Percentiles rank a stretch among this genome's conserved stretches.
phyloP scores from a whole-genome alignment of 768 basidiomycete genomes.

The Boletus pseudopeckii region DNA sequence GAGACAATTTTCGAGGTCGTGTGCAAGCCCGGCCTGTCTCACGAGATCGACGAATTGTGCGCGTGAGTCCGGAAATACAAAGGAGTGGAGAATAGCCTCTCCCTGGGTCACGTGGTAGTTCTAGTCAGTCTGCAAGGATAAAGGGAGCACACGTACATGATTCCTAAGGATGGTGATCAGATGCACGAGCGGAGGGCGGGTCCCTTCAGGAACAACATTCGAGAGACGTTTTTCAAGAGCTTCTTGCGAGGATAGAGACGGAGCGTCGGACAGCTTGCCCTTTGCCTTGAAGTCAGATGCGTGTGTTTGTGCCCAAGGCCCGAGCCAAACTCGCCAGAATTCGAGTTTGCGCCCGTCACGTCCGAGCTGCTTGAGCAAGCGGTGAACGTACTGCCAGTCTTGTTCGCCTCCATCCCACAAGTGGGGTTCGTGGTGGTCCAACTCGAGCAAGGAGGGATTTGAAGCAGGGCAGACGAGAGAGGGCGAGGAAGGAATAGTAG shows the following conservation, averaged over 20 bases:
- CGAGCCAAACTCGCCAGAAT: conserved; percentile 72
- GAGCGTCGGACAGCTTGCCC: conserved; percentile 41
- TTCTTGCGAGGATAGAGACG: conserved; percentile 3
- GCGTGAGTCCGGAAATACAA: conserved; percentile 76
- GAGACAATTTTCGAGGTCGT: conserved; percentile 23
- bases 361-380: conserved; percentile 49
- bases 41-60: conserved; percentile 60
- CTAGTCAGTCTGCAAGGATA: conserved; percentile 1
- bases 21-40: conserved; percentile 41
- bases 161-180: conserved; percentile 50
- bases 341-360: conserved; percentile 75
- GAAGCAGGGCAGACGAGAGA: conserved; percentile 19
- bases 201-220: conserved; percentile 7
- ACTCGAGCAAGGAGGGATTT: conserved; percentile 9
- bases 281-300: conserved; percentile 31
- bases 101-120: conserved; percentile 40
- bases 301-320: conserved; percentile 28
- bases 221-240: conserved; percentile 8
- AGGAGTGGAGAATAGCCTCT: conserved; percentile 50
- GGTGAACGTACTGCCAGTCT: conserved; percentile 60
- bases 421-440: conserved; percentile 30
- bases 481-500: conserved; percentile 3
- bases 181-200: conserved; percentile 36
- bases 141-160: conserved; percentile 49
- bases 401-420: conserved; percentile 56